phyloP scores from a whole-genome alignment of 1,139 yeast genomes.

The Diutina catenulata region DNA sequence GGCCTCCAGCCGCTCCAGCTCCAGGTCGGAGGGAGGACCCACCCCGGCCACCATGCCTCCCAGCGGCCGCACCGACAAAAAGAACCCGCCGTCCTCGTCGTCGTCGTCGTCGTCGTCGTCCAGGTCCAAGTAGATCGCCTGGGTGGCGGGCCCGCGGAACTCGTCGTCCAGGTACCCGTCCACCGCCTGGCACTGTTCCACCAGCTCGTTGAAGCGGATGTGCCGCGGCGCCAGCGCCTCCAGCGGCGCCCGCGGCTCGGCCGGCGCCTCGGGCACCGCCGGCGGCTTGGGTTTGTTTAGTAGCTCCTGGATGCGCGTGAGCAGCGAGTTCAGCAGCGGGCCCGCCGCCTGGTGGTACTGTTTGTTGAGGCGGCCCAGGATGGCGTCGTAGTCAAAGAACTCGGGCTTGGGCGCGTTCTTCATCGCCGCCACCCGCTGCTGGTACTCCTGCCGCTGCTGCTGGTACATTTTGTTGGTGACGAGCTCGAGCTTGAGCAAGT shows the following conservation, averaged over 20 bases:
- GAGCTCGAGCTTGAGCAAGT: conserved; percentile 35
- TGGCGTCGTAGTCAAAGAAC: conserved; percentile 43
- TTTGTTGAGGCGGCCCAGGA: conserved; percentile 48
- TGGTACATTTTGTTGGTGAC: conserved; percentile 24
- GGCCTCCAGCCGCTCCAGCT: conserved; percentile 11
- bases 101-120: conserved; percentile 25
- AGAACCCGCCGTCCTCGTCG: conserved; percentile 54
- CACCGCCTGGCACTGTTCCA: conserved; percentile 80
- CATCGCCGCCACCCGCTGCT: conserved; percentile 10
- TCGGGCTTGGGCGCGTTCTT: conserved; percentile 19
- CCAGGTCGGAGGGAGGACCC: not conserved
- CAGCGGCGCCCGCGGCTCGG: conserved; percentile 5
- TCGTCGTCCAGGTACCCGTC: conserved; percentile 17
- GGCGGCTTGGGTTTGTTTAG: not conserved
- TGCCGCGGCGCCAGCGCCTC: conserved; percentile 28
- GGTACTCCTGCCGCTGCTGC: conserved; percentile 11
- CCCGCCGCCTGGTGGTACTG: conserved; percentile 25
- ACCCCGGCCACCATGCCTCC: conserved; percentile 12
- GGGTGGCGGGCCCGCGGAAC: not conserved
- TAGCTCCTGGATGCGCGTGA: not conserved
- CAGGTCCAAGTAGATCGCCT: conserved; percentile 9
- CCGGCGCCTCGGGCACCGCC: conserved; percentile 8
- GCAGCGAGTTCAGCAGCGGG: conserved; percentile 3
- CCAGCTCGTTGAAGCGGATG: conserved; percentile 87
- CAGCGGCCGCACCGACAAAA: conserved; percentile 42